phyloP scores from a whole-genome alignment of 2,329 filamentous ascomycete genomes.

The Exserohilum rostratum region DNA sequence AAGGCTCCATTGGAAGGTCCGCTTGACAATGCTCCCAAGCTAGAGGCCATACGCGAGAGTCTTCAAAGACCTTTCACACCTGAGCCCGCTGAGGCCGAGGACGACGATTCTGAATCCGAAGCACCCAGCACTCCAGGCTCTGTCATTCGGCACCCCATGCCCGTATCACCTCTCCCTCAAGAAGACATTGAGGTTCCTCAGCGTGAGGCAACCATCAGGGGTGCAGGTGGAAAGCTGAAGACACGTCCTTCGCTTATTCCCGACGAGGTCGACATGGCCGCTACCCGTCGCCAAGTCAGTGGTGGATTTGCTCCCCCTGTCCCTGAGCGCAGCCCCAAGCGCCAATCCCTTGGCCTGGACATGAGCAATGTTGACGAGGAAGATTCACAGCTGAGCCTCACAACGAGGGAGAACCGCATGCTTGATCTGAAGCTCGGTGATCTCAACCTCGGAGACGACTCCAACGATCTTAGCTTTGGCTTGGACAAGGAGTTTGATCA shows the following conservation, averaged over 20 bases:
- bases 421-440: conserved; percentile 82
- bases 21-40: conserved; percentile 43
- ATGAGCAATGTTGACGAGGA: conserved; percentile 43
- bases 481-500: conserved; percentile 92
- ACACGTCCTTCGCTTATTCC: conserved; percentile 87
- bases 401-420: conserved; percentile 54
- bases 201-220: conserved; percentile 84
- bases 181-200: conserved; percentile 74
- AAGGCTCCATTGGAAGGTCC: conserved; percentile 51
- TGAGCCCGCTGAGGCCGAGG: conserved; percentile 25
- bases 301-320: conserved; percentile 64
- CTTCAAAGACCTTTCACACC: conserved; percentile 60
- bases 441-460: conserved; percentile 74
- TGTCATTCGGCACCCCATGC: conserved; percentile 78
- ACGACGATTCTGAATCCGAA: conserved; percentile 61
- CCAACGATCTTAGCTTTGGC: conserved; percentile 78
- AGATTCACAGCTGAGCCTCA: conserved; percentile 36
- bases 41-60: conserved; percentile 49
- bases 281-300: conserved; percentile 83
- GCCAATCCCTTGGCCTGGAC: conserved; percentile 45
- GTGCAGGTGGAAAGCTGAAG: conserved; percentile 84
- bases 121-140: conserved; percentile 83
- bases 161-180: conserved; percentile 44
- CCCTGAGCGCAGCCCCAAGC: conserved; percentile 47
- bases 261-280: conserved; percentile 84